A percentile compares a stretch with the other conserved stretches of the same genome.
These are phyloP conservation scores for Talaromyces sp. DNA, from an alignment of 2,329 filamentous ascomycete genomes.

Conservation along the genomic window DNA sequence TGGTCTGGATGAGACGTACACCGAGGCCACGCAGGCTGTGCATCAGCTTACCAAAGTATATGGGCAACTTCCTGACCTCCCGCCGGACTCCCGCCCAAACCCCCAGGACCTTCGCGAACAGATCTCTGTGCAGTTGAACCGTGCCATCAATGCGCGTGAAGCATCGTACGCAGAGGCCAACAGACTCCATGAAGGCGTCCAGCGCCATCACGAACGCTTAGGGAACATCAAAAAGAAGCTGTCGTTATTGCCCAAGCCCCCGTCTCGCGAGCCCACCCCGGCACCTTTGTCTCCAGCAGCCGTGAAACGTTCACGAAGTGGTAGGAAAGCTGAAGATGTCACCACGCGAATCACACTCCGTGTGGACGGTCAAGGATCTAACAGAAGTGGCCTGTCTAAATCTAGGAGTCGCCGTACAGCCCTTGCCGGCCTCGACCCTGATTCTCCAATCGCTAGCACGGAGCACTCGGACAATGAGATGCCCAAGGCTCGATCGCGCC, in stretches of 20 bases:
- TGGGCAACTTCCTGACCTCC: slow-evolving; percentile 46
- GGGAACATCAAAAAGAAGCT: slow-evolving; percentile 57
- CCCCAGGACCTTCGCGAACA: slow-evolving; percentile 47
- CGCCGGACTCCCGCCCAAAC: slow-evolving; percentile 45
- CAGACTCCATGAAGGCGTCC: slow-evolving; percentile 51
- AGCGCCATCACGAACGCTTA: slow-evolving; percentile 52
- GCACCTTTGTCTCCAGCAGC: slow-evolving; percentile 15
- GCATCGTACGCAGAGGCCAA: slow-evolving; percentile 52
- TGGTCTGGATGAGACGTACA: slow-evolving; percentile 40
- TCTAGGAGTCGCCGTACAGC: slow-evolving; percentile 32
- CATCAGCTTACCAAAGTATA: slow-evolving; percentile 39
- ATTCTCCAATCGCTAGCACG: slow-evolving; percentile 41
- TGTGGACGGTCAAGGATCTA: slow-evolving; percentile 25
- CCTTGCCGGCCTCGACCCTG: slow-evolving; percentile 34
- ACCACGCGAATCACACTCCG: slow-evolving; percentile 38
- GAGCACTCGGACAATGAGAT: slow-evolving; percentile 40
- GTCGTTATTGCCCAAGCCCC: slow-evolving; percentile 54
- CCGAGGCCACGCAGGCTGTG: slow-evolving; percentile 34
- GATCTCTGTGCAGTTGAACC: slow-evolving; percentile 52
- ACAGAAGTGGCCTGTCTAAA: slow-evolving; percentile 22
- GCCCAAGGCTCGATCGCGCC: slow-evolving; percentile 8
- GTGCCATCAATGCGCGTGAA: slow-evolving; percentile 51
- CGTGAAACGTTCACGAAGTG: slow-evolving; percentile 33
- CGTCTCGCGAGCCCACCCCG: slow-evolving; percentile 52
- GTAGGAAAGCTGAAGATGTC: slow-evolving; percentile 31